These are phyloP conservation scores for Thelonectria olida DNA, from an alignment of 2,329 filamentous ascomycete species.

Conservation along the genomic window DNA sequence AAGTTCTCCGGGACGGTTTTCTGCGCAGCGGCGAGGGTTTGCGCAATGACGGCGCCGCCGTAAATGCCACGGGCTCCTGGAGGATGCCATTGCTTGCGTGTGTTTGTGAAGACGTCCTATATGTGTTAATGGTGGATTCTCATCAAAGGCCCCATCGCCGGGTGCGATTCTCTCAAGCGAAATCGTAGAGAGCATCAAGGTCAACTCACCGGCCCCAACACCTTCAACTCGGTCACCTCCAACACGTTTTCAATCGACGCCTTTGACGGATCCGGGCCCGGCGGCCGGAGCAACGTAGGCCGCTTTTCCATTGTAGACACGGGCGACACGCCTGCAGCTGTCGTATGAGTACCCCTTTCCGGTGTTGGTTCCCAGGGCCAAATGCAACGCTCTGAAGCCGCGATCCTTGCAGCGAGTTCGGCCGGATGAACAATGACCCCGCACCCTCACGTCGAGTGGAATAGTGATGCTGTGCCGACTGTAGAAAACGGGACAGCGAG, in stretches of 20 bases:
- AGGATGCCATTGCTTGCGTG: conserved; percentile 90
- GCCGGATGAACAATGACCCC: not conserved
- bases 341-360: not conserved
- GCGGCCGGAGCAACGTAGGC: conserved; percentile 69
- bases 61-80: conserved; percentile 92
- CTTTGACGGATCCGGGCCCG: conserved; percentile 75
- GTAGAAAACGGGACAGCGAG: too few relatives aligned
- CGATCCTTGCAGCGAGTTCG: not conserved
- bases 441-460: not conserved
- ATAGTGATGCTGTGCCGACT: not conserved
- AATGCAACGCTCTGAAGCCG: not conserved
- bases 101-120: conserved; percentile 94
- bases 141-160: too few relatives aligned
- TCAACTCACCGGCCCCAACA: conserved; percentile 75
- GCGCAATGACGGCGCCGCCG: conserved; percentile 91
- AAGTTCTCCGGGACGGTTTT: conserved; percentile 85
- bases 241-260: conserved; percentile 89
- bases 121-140: not conserved
- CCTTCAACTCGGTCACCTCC: conserved; percentile 81
- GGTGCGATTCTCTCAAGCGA: not conserved
- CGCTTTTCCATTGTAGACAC: conserved; percentile 42
- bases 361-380: not conserved
- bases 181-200: not conserved
- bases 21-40: conserved; percentile 88
- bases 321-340: not conserved